phyloP scores from a whole-genome alignment of 371 early-diverging fungal species.

The Rhizopus sp. region DNA sequence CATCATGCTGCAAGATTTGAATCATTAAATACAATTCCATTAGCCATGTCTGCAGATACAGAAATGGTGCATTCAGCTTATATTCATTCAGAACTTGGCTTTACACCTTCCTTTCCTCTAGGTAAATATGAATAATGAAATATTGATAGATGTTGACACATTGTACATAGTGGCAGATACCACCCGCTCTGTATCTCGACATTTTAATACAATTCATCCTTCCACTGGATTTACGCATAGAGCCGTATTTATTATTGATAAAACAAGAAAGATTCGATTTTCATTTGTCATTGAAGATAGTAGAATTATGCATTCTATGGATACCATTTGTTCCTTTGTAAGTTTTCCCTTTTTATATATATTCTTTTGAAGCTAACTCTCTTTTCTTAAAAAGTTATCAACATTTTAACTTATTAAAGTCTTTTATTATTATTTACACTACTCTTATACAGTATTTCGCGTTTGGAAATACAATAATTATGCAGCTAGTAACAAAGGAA shows the following conservation, averaged over 20 bases:
- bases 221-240: slow-evolving; percentile 21
- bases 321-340: slow-evolving; percentile 34
- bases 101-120: slow-evolving; percentile 28
- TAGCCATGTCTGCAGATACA: slow-evolving; percentile 35
- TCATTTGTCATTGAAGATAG: slow-evolving; percentile 34
- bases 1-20: slow-evolving; percentile 17
- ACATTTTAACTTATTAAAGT: too few species aligned
- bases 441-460: too few species aligned
- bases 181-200: slow-evolving; percentile 30
- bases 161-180: slow-evolving; percentile 28
- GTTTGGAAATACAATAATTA: too few species aligned
- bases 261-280: slow-evolving; percentile 29
- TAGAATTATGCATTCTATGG: slow-evolving; percentile 32
- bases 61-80: slow-evolving; percentile 28
- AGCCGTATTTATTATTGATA: slow-evolving; percentile 34
- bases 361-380: background rate
- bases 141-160: background rate
- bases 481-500: too few species aligned
- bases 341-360: slow-evolving; percentile 4
- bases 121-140: slow-evolving; percentile 12
- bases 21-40: slow-evolving; percentile 16
- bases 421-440: too few species aligned
- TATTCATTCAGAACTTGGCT: slow-evolving; percentile 9
- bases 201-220: slow-evolving; percentile 30
- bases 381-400: background rate